Base-by-base conservation (phyloP, 1,284 basidiomycete genomes). In the Ceratobasidium sp. region DNA sequence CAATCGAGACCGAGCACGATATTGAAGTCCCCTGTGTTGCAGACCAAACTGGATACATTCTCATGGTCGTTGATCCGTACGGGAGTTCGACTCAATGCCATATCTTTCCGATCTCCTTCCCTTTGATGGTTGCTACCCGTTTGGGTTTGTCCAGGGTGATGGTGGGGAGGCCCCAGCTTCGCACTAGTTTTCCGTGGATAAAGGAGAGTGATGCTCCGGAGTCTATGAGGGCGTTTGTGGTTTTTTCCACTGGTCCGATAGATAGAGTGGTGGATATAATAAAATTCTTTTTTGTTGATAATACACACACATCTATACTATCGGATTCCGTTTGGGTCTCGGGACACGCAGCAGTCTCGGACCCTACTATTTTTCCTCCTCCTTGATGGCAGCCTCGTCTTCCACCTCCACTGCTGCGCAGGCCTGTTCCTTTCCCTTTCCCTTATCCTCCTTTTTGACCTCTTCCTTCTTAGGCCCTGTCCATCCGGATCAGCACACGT, bases 161-260 rank as follows among this genome's bases (percentile, higher is more conserved):
- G 0, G 48, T 14, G 27, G 63, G 63, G 9, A 65, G 46, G 16
- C 16, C 31, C 14, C 24, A 31, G 6, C 13, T 14, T 34, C 22
- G 16, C 0, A 31, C 62, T 0, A 64, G 53, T 0, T 37, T 19
- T 16, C 43, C 14, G 48, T 74, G 31, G 19, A 74, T 65, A 14
- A 65, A 64, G 27, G 37, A 1, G 59, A n/a, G n/a, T n/a, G n/a
- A 46, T 0, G 61, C 59, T 39, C 72, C 72, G 3, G 61, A 65
- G 34, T 74, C 72, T 9, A 74, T 46, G 34, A 74, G 43, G 13
- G 59, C 43, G 39, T 61, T 7, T 2, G 37, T 61, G 3, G 58
- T 6, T 61, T 61, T 61, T 39, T 61, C 59, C 19, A 2, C 59
- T 61, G 39, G 11, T 13, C 31, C 37, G 19, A 27, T 29, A n/a